These are phyloP conservation scores for Gliomastix tumulicola DNA, from an alignment of 2,329 filamentous ascomycete genomes.

Conservation along the genomic window DNA sequence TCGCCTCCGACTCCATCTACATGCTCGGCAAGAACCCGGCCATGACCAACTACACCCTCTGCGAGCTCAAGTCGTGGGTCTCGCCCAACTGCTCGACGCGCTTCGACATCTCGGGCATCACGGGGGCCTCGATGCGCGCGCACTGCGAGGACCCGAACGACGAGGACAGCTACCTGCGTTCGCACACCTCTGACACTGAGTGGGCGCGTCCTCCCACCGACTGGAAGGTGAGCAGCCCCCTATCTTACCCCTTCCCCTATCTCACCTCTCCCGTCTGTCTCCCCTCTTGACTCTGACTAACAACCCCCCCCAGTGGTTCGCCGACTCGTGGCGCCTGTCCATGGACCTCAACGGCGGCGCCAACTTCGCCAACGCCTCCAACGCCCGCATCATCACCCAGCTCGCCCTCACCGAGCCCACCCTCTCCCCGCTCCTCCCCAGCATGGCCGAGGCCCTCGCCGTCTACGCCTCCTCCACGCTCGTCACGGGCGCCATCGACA, in stretches of 20 bases:
- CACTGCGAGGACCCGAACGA: slow-evolving; percentile 54
- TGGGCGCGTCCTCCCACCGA: slow-evolving; percentile 30
- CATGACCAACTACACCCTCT: slow-evolving; percentile 54
- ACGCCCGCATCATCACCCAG: slow-evolving; percentile 48
- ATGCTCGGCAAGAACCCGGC: slow-evolving; percentile 46
- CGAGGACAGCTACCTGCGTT: slow-evolving; percentile 45
- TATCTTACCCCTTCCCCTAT: no score
- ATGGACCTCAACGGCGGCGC: slow-evolving; percentile 51
- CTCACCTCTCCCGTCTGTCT: no score
- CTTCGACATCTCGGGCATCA: slow-evolving; percentile 47
- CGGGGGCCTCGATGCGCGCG: slow-evolving; percentile 52
- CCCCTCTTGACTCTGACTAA: neutral
- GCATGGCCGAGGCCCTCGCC: slow-evolving; percentile 66
- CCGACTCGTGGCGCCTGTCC: slow-evolving; percentile 43
- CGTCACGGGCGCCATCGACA: slow-evolving; percentile 48
- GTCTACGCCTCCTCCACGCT: slow-evolving; percentile 63
- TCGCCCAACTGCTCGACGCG: slow-evolving; percentile 61
- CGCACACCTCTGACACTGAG: slow-evolving; percentile 18
- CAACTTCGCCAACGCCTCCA: slow-evolving; percentile 48
- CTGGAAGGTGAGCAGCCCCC: slow-evolving; percentile 32
- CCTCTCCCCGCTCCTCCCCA: slow-evolving; percentile 50
- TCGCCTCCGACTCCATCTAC: slow-evolving; percentile 50
- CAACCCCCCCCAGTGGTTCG: slow-evolving; percentile 31
- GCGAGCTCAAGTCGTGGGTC: slow-evolving; percentile 56
- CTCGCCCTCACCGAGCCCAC: slow-evolving; percentile 31